These are phyloP conservation scores for Aspergillus fumigatiaffinis DNA, from an alignment of 2,329 filamentous ascomycete species.

Conservation along the genomic window DNA sequence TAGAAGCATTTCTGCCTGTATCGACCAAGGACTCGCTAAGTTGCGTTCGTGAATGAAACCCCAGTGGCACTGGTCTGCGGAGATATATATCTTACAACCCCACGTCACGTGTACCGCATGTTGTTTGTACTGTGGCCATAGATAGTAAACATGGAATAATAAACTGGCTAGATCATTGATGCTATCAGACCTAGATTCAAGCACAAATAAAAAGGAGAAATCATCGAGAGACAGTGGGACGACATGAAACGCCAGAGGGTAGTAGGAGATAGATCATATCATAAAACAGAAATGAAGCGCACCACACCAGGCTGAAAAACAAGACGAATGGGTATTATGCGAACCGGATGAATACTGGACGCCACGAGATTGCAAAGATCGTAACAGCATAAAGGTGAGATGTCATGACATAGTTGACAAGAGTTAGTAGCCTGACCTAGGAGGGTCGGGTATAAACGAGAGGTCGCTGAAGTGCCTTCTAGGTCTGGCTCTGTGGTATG, in stretches of 20 bases:
- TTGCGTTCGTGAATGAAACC: too few species aligned
- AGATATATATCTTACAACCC: neutral
- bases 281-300: neutral
- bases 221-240: neutral
- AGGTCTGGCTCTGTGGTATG: neutral
- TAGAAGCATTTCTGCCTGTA: too few species aligned
- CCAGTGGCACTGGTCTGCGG: too few species aligned
- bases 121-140: neutral
- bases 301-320: neutral
- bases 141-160: neutral
- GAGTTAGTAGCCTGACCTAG: neutral
- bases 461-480: neutral
- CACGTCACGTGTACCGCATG: neutral
- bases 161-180: neutral
- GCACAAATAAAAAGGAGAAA: neutral
- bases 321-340: constrained; percentile 26
- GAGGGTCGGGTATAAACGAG: neutral
- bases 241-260: neutral
- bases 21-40: too few species aligned
- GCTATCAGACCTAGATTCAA: neutral
- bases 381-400: neutral
- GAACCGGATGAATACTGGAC: constrained; percentile 5
- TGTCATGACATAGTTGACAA: neutral
- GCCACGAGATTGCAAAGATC: constrained; percentile 1
- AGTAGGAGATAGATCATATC: neutral